Evolutionary conservation across 768 basidiomycete species (phyloP), one percentile per base, ranked within the genome.

Genomic region (Jaapia argillacea): DNA sequence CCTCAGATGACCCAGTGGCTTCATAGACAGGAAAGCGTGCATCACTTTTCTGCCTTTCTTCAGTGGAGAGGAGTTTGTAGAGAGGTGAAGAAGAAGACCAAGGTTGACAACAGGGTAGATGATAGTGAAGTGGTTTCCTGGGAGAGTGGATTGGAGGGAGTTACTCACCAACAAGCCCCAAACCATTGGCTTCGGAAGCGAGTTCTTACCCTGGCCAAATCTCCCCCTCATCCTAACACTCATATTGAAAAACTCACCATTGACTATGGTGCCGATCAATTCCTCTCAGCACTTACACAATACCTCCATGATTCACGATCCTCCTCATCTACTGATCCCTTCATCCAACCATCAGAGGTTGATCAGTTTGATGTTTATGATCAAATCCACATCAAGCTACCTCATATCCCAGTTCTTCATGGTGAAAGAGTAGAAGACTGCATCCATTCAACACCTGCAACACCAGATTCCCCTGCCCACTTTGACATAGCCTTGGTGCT

Each of bases 1-100:
- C 36, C 51, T 10, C 70, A 70, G 43, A 72, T 72, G 71, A 59
- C 61, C 1, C 21, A 40, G 0, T 68, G 64, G 63, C 53, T 73
- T 0, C 36, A 43, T 1, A 51, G 61, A 2, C 54, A 59, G 16
- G 68, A 70, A 43, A 57, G 61, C 5, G 50, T 70, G 4, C 24
- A 48, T 12, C 48, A 46, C 0, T 60, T 60, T 36, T 16, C 46
- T 2, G 42, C 56, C 2, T 67, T 47, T 37, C 51, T 70, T 6
- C 10, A 42, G 4, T 66, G 61, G 57, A n/a, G n/a, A n/a, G n/a
- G n/a, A n/a, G n/a, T n/a, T n/a, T n/a, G n/a, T n/a, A n/a, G n/a
- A n/a, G n/a, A n/a, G n/a, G n/a, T n/a, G n/a, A n/a, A n/a, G n/a
- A n/a, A n/a, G n/a, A n/a, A n/a, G n/a, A n/a, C n/a, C n/a, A n/a